Base-by-base conservation (phyloP, 2,329 filamentous ascomycete species). In the Ascochyta clinopodiicola region DNA sequence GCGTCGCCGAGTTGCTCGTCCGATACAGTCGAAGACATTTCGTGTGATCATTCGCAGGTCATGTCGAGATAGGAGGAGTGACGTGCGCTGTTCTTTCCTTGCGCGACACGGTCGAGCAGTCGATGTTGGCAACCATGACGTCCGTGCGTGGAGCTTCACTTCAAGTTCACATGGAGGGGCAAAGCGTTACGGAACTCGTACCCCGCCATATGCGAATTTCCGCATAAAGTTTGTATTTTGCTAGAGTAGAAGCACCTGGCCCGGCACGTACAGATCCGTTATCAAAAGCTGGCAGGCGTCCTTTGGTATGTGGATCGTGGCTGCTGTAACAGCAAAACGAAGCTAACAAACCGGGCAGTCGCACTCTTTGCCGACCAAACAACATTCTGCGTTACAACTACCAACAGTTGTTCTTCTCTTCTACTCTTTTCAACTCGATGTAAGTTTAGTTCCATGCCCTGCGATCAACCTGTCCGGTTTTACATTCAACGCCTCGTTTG, bases 1-100 rank as follows among this genome's bases (percentile, higher is more conserved):
- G 86, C 86, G 57, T 84, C 80, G 61, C 84, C 85, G 49, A 88
- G 74, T 44, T 71, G 68, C 25, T 75, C 63, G 37, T 71, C 62
- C 21, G 71, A 69, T 39, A 68, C 61, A 57, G 65, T 61, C 47
- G 62, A 60, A 45, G 69, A 40, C 73, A 75, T 75, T 56, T 56
- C 37, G 36, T 36, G 43, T 54, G 61, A 37, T 43, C 31, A 57
- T 15, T 7, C 29, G 42, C 24, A 34, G 57, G 37, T 61, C 66
- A 69, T 68, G 51, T 62, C 60, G 54, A 53, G 40, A 34, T n/a
- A 19, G 40, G 17, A 24, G 24, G 37, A 42, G 40, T 29, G 32
- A 44, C 50, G 37, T 45, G 47, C 45, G 42, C 43, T 45, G 44
- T 46, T 43, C 44, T 32, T 42, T 34, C 38, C 22, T 45, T 51